Evolutionary conservation across 2,329 filamentous ascomycete species (phyloP), one percentile per base, ranked within the genome.

Genomic region (Parafenestella ontariensis): DNA sequence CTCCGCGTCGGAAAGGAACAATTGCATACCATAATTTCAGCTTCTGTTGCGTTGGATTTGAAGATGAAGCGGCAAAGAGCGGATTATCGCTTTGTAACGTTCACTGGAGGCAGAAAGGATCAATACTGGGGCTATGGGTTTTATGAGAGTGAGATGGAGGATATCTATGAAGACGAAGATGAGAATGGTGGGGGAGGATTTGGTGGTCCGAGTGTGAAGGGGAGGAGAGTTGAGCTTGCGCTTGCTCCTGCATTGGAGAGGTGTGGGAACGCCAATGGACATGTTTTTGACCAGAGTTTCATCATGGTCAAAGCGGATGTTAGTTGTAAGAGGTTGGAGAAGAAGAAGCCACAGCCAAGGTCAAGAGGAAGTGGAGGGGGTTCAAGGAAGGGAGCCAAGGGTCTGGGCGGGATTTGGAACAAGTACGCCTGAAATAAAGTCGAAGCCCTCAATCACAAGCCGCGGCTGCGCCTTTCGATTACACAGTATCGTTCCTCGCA

Each of bases 301-400:
- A 73, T 76, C 23, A 54, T 76, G 28, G 66, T 76, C 37, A 76
- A 75, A 49, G 71, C 73, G 31, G 73, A 76, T 49, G 73, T 76
- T 15, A 74, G 62, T 18, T 76, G 73, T 56, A 74, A 65, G 56
- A 61, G 67, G 45, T 34, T 74, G 29, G 69, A 70, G 33, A 68
- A 62, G 39, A 61, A 62, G 49, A 67, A 56, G 43, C 49, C 55
- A 37, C 58, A 58, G 29, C 26, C 42, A 3, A 62, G 52, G 17
- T 50, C 52, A 18, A 70, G 59, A 48, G 44, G 54, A 6, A 47
- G 58, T 5, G 47, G 45, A 26, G 43, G 53, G 7, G n/a, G n/a
- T n/a, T 34, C 50, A 26, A 55, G 40, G 13, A 56, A 46, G n/a
- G 57, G 53, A 8, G 54, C 49, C 13, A 62, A 49, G 42, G 54